These are phyloP conservation scores for Cantharellus anzutake DNA, from an alignment of 768 basidiomycete genomes.

Conservation along the genomic window DNA sequence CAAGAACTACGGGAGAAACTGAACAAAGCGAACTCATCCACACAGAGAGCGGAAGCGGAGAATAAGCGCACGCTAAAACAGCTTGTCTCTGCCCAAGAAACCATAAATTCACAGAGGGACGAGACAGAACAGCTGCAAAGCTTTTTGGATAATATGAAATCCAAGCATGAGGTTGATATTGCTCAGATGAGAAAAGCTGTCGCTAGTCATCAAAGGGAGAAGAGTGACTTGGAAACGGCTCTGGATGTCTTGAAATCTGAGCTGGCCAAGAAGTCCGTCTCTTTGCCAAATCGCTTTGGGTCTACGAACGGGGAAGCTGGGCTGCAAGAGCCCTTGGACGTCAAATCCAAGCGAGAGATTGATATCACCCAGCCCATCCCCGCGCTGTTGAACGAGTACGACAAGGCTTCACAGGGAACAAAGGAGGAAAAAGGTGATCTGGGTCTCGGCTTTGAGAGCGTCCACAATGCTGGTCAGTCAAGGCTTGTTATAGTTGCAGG, in stretches of 20 bases:
- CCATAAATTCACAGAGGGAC: constrained; percentile 68
- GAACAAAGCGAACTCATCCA: constrained; percentile 40
- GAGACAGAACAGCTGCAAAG: constrained; percentile 56
- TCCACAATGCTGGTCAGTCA: too few relatives aligned
- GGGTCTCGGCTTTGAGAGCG: too few relatives aligned
- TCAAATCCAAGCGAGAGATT: too few relatives aligned
- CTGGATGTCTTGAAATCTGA: constrained; percentile 65
- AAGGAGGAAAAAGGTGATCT: too few relatives aligned
- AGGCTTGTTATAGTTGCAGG: too few relatives aligned
- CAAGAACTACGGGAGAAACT: constrained; percentile 70
- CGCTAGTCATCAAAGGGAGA: constrained; percentile 78
- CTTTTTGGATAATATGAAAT: constrained; percentile 52
- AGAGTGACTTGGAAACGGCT: constrained; percentile 70
- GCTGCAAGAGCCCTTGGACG: too few relatives aligned
- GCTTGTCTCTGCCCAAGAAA: constrained; percentile 52
- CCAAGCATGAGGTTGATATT: constrained; percentile 87
- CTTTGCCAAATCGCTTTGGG: constrained; percentile 38
- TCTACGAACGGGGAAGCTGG: constrained; percentile 15
- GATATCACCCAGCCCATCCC: too few relatives aligned
- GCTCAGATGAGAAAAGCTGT: constrained; percentile 78
- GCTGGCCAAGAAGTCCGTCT: constrained; percentile 37
- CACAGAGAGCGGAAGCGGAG: constrained; percentile 60
- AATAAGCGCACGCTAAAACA: constrained; percentile 61
- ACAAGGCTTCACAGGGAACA: too few relatives aligned
- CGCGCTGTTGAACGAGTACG: too few relatives aligned